A percentile compares a stretch with the other conserved stretches of the same genome.
phyloP scores from a whole-genome alignment of 192 early-diverging fungal species.

The Rhizoclosmatium globosum region DNA sequence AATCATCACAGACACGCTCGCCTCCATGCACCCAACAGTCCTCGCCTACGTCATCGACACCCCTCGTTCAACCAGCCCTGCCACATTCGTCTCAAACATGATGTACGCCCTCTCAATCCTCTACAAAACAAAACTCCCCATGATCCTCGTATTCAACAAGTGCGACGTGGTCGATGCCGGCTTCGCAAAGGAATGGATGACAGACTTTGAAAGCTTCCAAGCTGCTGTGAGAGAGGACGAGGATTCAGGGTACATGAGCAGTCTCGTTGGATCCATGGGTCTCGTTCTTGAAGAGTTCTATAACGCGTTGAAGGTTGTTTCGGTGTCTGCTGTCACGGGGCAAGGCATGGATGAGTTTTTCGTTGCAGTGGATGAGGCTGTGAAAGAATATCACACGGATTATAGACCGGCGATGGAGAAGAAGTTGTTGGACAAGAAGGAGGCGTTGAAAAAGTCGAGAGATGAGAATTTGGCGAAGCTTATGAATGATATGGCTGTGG shows the following conservation, averaged over 20 bases:
- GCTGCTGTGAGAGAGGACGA: conserved; percentile 80
- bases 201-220: conserved; percentile 95
- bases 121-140: conserved; percentile 97
- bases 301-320: conserved; percentile 67
- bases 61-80: conserved; percentile 87
- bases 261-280: conserved; percentile 93
- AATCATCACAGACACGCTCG: conserved; percentile 94
- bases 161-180: conserved; percentile 89
- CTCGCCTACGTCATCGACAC: conserved; percentile 96
- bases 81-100: conserved; percentile 99
- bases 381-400: conserved; percentile 86
- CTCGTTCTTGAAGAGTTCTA: conserved; percentile 98
- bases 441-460: conserved; percentile 73
- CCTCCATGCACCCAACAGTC: conserved; percentile 90
- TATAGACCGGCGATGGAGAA: conserved; percentile 87
- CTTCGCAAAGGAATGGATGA: conserved; percentile 96
- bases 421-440: conserved; percentile 72
- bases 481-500: conserved; percentile 81
- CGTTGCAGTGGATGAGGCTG: conserved; percentile 79
- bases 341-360: conserved; percentile 92
- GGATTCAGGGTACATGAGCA: conserved; percentile 84
- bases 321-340: conserved; percentile 93
- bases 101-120: conserved; percentile 96
- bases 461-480: conserved; percentile 77
- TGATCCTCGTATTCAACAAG: conserved; percentile 96